A percentile compares a stretch with the other conserved stretches of the same genome.
These are phyloP conservation scores for Cerioporus squamosus DNA, from an alignment of 1,284 basidiomycete genomes.

Conservation along the genomic window DNA sequence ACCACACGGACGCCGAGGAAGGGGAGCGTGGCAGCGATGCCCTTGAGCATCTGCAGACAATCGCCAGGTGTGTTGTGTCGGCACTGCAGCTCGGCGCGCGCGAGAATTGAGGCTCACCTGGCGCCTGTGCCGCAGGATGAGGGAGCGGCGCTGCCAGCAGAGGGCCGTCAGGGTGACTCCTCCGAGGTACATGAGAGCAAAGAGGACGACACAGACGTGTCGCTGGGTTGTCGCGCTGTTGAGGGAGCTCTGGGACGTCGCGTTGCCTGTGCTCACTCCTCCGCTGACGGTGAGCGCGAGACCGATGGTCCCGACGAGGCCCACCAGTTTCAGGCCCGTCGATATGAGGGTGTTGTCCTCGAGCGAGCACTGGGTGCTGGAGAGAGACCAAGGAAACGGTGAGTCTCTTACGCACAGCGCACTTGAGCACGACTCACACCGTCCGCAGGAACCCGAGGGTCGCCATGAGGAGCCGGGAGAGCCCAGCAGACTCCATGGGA, in stretches of 20 bases:
- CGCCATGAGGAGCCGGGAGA: constrained; percentile 56
- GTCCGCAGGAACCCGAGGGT: constrained; percentile 63
- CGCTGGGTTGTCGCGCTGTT: constrained; percentile 40
- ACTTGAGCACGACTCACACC: constrained; percentile 47
- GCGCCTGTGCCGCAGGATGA: too few relatives aligned
- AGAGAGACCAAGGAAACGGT: constrained; percentile 25
- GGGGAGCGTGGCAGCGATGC: constrained; percentile 56
- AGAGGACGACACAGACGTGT: constrained; percentile 54
- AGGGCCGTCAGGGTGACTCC: constrained; percentile 46
- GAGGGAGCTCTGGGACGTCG: constrained; percentile 16
- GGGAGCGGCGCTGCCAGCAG: too few relatives aligned
- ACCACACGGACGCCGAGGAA: constrained; percentile 61
- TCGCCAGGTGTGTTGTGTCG: too few relatives aligned
- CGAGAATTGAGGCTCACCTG: too few relatives aligned
- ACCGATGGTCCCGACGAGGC: constrained; percentile 46
- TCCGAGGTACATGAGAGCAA: constrained; percentile 49
- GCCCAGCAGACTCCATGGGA: constrained; percentile 58
- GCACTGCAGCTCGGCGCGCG: too few relatives aligned
- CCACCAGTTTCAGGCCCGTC: constrained; percentile 41
- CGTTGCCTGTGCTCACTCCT: constrained; percentile 24
- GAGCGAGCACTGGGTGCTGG: constrained; percentile 29
- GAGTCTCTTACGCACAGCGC: too few relatives aligned
- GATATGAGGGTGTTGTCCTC: constrained; percentile 20
- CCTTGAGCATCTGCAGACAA: constrained; percentile 49
- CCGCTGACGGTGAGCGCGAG: constrained; percentile 59